Percentiles rank a stretch among this genome's conserved stretches.
phyloP scores from a whole-genome alignment of 106 monocot genomes.

The Gastrodia elata region DNA sequence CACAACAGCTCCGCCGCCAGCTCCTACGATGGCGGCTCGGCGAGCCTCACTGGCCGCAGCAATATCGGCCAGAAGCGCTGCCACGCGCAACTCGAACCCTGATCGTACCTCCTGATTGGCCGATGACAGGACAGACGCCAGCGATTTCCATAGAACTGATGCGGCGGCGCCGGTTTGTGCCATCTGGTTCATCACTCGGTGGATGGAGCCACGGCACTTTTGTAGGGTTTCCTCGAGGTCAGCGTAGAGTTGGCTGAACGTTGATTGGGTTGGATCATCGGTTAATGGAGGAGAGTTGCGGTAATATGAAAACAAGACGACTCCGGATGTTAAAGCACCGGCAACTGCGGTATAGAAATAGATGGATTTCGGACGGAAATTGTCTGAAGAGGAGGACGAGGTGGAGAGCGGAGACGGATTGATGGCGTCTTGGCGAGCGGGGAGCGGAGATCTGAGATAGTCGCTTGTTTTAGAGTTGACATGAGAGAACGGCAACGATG shows the following conservation, averaged over 20 bases:
- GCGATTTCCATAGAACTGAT: constrained; percentile 63
- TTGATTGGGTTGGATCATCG: constrained; percentile 6
- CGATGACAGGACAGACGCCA: constrained; percentile 68
- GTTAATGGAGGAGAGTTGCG: constrained; percentile 10
- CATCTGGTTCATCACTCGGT: constrained; percentile 45
- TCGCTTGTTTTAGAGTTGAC: neutral
- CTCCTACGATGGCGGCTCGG: constrained; percentile 65
- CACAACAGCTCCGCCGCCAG: constrained; percentile 80
- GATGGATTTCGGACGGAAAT: constrained; percentile 11
- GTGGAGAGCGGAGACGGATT: neutral
- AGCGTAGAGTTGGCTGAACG: constrained; percentile 17
- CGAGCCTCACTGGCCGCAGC: constrained; percentile 58
- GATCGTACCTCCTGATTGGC: constrained; percentile 87
- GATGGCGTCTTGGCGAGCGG: constrained; percentile 1
- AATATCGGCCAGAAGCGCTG: constrained; percentile 82
- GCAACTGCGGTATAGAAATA: constrained; percentile 18
- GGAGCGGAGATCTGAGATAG: neutral
- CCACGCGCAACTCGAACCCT: constrained; percentile 88
- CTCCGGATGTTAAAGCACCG: constrained; percentile 41
- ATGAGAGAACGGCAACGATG: neutral
- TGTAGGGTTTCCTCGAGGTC: constrained; percentile 49
- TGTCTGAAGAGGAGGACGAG: neutral
- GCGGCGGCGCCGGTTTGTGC: constrained; percentile 62
- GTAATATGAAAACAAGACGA: constrained; percentile 23
- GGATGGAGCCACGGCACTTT: constrained; percentile 29